phyloP scores from a whole-genome alignment of 1,284 basidiomycete species.

The Sanghuangporus sanghuang region DNA sequence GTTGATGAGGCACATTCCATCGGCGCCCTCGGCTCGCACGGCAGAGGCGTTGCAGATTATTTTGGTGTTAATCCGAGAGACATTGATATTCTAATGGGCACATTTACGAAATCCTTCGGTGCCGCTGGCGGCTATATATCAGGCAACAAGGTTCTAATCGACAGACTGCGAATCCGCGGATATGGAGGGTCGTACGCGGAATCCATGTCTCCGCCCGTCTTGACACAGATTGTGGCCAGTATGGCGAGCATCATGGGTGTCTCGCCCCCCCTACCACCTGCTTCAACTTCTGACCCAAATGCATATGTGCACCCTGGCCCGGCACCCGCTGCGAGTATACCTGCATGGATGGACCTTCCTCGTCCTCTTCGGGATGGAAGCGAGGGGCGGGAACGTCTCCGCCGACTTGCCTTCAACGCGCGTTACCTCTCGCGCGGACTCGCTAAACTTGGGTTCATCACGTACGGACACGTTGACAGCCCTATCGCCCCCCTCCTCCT shows the following conservation, averaged over 20 bases:
- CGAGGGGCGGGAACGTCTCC: constrained; percentile 80
- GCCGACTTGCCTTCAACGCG: constrained; percentile 91
- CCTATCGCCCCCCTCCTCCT: constrained; percentile 93
- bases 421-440: constrained; percentile 88
- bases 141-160: constrained; percentile 76
- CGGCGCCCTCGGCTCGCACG: constrained; percentile 90
- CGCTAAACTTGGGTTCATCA: constrained; percentile 93
- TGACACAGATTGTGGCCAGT: constrained; percentile 88
- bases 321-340: constrained; percentile 55
- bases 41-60: constrained; percentile 95
- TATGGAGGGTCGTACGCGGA: constrained; percentile 90
- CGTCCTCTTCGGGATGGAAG: constrained; percentile 67
- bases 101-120: constrained; percentile 98
- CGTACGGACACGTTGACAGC: constrained; percentile 87
- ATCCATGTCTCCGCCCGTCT: constrained; percentile 85
- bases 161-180: constrained; percentile 77
- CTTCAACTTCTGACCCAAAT: constrained; percentile 28
- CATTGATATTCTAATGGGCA: constrained; percentile 97
- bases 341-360: constrained; percentile 70
- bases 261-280: constrained; percentile 39
- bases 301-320: constrained; percentile 54
- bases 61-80: constrained; percentile 80
- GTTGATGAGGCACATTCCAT: constrained; percentile 98
- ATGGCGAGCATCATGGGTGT: constrained; percentile 98
- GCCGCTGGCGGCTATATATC: constrained; percentile 96